Percentiles rank a stretch among this genome's conserved stretches.
Conservation (phyloP, 2,329 filamentous ascomycete species). For the Neopestalotiopsis sp. region DNA sequence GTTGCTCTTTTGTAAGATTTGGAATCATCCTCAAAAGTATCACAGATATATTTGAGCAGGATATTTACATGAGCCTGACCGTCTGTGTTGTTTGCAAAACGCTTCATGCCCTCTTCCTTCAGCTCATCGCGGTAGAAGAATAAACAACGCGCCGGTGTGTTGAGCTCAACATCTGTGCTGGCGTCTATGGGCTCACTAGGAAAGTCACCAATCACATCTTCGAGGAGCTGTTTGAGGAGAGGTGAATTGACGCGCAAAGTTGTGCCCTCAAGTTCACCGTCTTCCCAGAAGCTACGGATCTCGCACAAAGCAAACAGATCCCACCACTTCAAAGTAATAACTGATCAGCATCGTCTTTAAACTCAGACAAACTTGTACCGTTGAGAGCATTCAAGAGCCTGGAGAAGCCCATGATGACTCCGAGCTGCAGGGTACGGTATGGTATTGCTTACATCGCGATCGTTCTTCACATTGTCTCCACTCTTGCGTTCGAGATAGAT, state of each 20-base stretch:
- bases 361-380: not conserved
- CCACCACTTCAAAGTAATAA: conserved; percentile 31
- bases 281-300: conserved; percentile 28
- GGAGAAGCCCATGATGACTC: too few relatives aligned
- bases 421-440: not conserved
- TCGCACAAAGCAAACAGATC: conserved; percentile 36
- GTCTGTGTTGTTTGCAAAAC: conserved; percentile 35
- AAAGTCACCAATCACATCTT: conserved; percentile 35
- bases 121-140: conserved; percentile 34
- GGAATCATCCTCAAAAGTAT: conserved; percentile 39
- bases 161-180: conserved; percentile 29
- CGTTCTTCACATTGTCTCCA: conserved; percentile 27
- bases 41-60: conserved; percentile 37
- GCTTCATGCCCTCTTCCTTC: conserved; percentile 29
- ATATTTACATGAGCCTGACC: conserved; percentile 33
- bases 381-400: too few relatives aligned
- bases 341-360: not conserved
- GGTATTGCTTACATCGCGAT: conserved; percentile 22
- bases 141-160: conserved; percentile 33
- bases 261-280: conserved; percentile 27
- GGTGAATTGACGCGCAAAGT: conserved; percentile 36
- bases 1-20: conserved; percentile 33
- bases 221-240: conserved; percentile 34
- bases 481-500: conserved; percentile 35
- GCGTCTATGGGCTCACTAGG: conserved; percentile 27